Conservation (phyloP, 2,329 filamentous ascomycete species). For the Pyrenophora tritici-repentis region DNA sequence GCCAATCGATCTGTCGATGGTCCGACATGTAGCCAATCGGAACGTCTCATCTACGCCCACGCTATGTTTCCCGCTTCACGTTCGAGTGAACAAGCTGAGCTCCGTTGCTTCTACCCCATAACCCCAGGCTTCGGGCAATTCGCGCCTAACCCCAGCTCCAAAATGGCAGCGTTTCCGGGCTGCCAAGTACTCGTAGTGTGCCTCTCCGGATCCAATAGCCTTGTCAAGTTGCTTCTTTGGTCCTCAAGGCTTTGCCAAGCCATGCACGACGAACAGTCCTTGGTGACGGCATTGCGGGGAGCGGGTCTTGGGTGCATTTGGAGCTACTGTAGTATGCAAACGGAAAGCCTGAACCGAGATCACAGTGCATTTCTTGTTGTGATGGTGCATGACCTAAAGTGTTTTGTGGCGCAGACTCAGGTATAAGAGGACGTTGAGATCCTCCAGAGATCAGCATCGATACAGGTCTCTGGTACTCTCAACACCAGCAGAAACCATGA, state of each 20-base stretch:
- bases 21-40: conserved; percentile 24
- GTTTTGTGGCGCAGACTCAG: neutral
- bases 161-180: conserved; percentile 14
- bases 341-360: conserved; percentile 7
- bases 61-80: conserved; percentile 2
- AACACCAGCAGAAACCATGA: conserved; percentile 25
- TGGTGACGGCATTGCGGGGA: conserved; percentile 28
- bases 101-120: conserved; percentile 16
- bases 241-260: conserved; percentile 22
- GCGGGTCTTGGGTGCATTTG: conserved; percentile 21
- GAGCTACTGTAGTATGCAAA: conserved; percentile 13
- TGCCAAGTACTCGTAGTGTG: conserved; percentile 7
- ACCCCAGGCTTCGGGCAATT: conserved; percentile 4
- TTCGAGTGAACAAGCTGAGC: conserved; percentile 3
- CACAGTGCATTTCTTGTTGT: conserved; percentile 4
- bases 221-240: conserved; percentile 19
- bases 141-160: conserved; percentile 5
- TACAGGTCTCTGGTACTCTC: conserved; percentile 5
- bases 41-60: neutral
- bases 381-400: neutral
- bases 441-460: conserved; percentile 6
- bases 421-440: conserved; percentile 15
- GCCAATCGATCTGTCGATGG: conserved; percentile 15
- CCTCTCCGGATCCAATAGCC: conserved; percentile 6
- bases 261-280: conserved; percentile 3